Conservation (phyloP, 164 flowering plant species). For the Aristolochia contorta region DNA sequence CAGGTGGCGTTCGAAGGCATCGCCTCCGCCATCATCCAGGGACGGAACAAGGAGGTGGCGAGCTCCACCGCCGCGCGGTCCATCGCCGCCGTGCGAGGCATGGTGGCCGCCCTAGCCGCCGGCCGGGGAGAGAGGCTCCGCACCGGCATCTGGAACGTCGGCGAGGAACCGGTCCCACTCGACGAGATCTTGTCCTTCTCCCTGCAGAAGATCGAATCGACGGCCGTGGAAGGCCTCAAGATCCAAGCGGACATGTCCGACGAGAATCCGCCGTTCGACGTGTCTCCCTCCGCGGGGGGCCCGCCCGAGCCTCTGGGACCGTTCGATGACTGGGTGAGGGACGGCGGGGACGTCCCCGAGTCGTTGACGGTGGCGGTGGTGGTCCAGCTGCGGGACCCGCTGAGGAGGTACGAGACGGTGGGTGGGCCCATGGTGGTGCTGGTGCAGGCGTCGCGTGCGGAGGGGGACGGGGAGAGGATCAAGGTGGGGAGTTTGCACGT, state of each 20-base stretch:
- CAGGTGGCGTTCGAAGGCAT: slow-evolving; percentile 95
- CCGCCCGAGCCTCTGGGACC: slow-evolving; percentile 40
- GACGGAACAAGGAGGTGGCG: slow-evolving; percentile 84
- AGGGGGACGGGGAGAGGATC: slow-evolving; percentile 43
- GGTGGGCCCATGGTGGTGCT: slow-evolving; percentile 68
- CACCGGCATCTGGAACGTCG: slow-evolving; percentile 77
- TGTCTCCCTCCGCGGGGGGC: slow-evolving; percentile 38
- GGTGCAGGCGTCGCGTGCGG: slow-evolving; percentile 37
- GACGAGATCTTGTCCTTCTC: slow-evolving; percentile 80
- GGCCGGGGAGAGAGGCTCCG: slow-evolving; percentile 72
- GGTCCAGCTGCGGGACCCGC: slow-evolving; percentile 76
- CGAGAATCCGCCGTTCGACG: slow-evolving; percentile 85
- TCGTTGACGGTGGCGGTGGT: slow-evolving; percentile 32
- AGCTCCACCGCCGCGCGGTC: slow-evolving; percentile 83
- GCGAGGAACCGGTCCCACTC: slow-evolving; percentile 39
- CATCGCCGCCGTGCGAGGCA: slow-evolving; percentile 53
- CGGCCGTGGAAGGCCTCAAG: slow-evolving; percentile 67
- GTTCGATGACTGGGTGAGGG: slow-evolving; percentile 55
- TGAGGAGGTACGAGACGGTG: slow-evolving; percentile 65
- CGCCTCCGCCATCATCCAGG: slow-evolving; percentile 77
- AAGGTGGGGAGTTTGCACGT: slow-evolving; percentile 62
- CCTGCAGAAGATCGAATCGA: slow-evolving; percentile 73
- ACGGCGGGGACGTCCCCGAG: slow-evolving; percentile 7
- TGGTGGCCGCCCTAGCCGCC: slow-evolving; percentile 52
- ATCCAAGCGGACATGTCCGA: slow-evolving; percentile 81